Base-by-base conservation (phyloP, 2,329 filamentous ascomycete genomes). In the Aspergillus pseudotamarii region DNA sequence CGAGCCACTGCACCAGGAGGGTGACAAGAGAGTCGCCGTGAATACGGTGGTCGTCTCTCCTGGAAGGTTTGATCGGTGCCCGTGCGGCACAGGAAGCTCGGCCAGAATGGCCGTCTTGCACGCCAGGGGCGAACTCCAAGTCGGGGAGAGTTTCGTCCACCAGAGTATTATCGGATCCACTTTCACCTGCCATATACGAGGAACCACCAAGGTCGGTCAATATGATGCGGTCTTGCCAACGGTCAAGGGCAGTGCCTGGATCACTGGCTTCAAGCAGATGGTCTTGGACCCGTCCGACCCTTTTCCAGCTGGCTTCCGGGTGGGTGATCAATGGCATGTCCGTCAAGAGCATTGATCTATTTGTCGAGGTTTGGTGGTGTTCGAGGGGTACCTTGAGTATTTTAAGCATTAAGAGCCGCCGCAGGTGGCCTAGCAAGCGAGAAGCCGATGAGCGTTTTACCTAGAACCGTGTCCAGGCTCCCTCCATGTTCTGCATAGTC, bases 211-310 rank as follows among this genome's bases (percentile, higher is more conserved):
- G 2, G 38, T 41, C 38, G 38, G 38, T 9, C 38, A 19, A 9
- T 41, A 41, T 41, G 38, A 19, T 81, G 45, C 26, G 2, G 45
- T 48, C 26, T 28, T 48, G 3, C 45, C 45, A 48, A 48, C 45
- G 1, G n/a, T 48, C 21, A 48, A 48, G 21, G 45, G 21, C n/a
- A 48, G 45, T 48, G 45, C 45, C 21, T 48, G 45, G 45, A 26
- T 48, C 21, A 48, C 45, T 26, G 45, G 45, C 11, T 48, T 48
- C 45, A 48, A 48, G 26, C 45, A 48, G 45, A 48, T 48, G 45
- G 14, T 48, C 21, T 26, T 48, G 26, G 45, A 48, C 26, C 45
- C 45, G 1, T 48, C 45, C 0, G 45, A 48, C 21, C 45, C 45
- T 23, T 48, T 48, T 19, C 45, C 38, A 19, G 38, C 38, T 41